phyloP scores from a whole-genome alignment of 2,329 filamentous ascomycete genomes.

The Monilinia vaccinii-corymbosi region DNA sequence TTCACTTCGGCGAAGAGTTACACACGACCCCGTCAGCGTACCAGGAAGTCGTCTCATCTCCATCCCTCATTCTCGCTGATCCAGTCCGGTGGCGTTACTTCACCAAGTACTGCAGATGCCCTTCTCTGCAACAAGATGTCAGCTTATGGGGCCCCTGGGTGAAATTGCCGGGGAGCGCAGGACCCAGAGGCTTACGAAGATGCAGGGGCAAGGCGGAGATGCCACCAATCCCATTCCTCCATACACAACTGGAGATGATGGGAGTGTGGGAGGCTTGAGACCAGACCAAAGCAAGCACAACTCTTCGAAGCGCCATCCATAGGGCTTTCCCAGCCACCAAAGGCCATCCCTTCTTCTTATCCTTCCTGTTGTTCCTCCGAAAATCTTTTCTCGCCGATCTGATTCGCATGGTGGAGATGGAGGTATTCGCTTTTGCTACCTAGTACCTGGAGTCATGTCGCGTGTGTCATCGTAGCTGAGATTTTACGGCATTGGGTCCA shows the following conservation, averaged over 20 bases:
- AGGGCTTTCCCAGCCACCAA: not conserved
- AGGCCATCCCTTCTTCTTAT: no score
- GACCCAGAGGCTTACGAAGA: not conserved
- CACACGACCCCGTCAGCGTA: no score
- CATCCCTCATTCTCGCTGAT: not conserved
- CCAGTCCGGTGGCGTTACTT: slow-evolving; percentile 1
- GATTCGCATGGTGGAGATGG: not conserved
- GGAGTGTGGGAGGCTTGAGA: not conserved
- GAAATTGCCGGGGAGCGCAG: slow-evolving; percentile 4
- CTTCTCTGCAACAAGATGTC: slow-evolving; percentile 3
- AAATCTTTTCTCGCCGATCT: not conserved
- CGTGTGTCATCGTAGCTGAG: not conserved
- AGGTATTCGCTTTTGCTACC: not conserved
- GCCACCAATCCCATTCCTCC: not conserved
- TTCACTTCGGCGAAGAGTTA: not conserved
- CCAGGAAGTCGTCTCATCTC: no score
- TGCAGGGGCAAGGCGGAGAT: slow-evolving; percentile 8
- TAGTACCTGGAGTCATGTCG: no score
- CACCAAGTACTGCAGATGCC: not conserved
- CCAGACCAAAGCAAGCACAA: not conserved
- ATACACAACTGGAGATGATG: not conserved
- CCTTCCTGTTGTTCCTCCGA: not conserved
- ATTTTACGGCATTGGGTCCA: slow-evolving; percentile 1
- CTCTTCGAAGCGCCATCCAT: not conserved
- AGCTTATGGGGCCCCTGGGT: not conserved